A percentile compares a stretch with the other conserved stretches of the same genome.
Conservation (phyloP, 257 asterid species). For the Henckelia pumila region DNA sequence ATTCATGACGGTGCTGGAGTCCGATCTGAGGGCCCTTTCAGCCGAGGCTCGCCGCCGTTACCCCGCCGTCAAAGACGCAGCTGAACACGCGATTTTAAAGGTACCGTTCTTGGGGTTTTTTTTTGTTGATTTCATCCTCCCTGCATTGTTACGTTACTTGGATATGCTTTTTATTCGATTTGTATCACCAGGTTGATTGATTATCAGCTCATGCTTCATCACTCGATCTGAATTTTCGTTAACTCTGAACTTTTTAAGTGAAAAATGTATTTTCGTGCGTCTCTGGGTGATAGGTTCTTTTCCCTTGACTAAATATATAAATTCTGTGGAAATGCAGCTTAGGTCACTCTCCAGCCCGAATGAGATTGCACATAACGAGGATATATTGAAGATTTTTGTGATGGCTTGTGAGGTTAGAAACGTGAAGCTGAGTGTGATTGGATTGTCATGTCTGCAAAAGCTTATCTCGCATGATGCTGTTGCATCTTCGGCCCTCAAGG, state of each 20-base stretch:
- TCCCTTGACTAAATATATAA: slow-evolving; percentile 17
- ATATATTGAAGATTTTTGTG: slow-evolving; percentile 77
- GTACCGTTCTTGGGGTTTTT: slow-evolving; percentile 28
- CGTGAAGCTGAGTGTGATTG: slow-evolving; percentile 82
- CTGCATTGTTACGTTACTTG: neutral
- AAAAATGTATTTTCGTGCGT: neutral
- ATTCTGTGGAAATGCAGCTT: slow-evolving; percentile 56
- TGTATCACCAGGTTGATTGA: slow-evolving; percentile 1
- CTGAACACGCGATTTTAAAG: slow-evolving; percentile 95
- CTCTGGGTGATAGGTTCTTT: slow-evolving; percentile 4
- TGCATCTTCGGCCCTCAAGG: slow-evolving; percentile 79
- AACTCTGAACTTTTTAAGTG: neutral
- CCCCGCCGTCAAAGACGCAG: slow-evolving; percentile 96
- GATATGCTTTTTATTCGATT: neutral
- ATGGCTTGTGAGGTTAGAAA: slow-evolving; percentile 96
- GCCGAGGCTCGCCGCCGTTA: slow-evolving; percentile 98
- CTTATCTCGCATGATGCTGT: slow-evolving; percentile 92
- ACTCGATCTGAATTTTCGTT: neutral
- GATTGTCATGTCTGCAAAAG: slow-evolving; percentile 87
- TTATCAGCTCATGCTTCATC: neutral
- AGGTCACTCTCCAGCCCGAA: slow-evolving; percentile 77
- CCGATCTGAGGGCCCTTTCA: slow-evolving; percentile 97
- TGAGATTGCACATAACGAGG: slow-evolving; percentile 86
- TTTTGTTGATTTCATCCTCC: neutral
- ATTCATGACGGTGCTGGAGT: slow-evolving; percentile 86